Evolutionary conservation across 306 rosid species (phyloP), one percentile per base, ranked within the genome.

Genomic region (Vigna trinervia): DNA sequence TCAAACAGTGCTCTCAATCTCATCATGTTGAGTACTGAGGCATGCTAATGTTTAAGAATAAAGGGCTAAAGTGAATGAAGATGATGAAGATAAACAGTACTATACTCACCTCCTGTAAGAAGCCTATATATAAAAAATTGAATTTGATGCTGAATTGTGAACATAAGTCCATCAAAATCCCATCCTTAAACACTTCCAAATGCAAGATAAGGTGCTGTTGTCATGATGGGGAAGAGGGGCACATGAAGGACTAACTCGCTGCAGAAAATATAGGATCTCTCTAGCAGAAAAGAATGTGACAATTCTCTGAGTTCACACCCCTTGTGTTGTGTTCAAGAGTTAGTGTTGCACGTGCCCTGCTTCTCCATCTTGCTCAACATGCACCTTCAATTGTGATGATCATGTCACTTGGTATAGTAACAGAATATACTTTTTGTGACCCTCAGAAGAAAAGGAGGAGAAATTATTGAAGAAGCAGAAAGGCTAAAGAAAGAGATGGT

Each of bases 261-360:
- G 12, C 11, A 39, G 46, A 12, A 41, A 45, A 43, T 43, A 79
- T 26, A 46, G 43, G 62, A 3, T 64, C 20, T 17, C 34, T 22
- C 57, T 51, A 30, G 30, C 58, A 45, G 19, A 61, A 56, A 51
- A 41, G 53, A 80, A 85, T 81, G 84, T 61, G 51, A 74, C 12
- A 41, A 41, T 64, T 78, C 59, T 69, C 62, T 15, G 6, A 11
- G 28, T 26, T 72, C 75, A 57, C 26, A 38, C 22, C 53, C 47
- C 22, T 12, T 57, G 28, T 30, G 69, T 41, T 64, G 28, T 30
- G 69, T 50, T 36, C 53, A 60, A 66, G 97, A 87, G 96, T 89
- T 86, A 91, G 94, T 74, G 83, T 86, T 92, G 97, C 98, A 96
- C 99, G 99, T 96, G 99, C 99, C 98, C 98, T 96, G 99, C 99